Evolutionary conservation across 331 rosid genomes (phyloP).

Genomic region (Malus hybrid): DNA sequence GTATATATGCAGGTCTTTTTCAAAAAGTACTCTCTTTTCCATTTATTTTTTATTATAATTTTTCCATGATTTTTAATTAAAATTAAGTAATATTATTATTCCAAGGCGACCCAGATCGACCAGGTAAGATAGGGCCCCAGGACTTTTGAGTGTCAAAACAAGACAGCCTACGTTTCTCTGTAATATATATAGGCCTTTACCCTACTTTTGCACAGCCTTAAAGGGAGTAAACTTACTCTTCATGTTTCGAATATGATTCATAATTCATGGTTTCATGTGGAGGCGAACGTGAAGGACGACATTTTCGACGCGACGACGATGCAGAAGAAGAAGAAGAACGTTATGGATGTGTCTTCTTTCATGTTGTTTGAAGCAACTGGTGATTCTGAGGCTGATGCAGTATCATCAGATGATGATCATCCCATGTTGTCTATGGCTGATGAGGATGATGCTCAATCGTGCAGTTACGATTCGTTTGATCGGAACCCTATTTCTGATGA

Average conservation of each 20-base stretch:
- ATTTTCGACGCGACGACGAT: slow-evolving; percentile 11
- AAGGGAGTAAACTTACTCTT: neutral
- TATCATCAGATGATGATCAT: neutral
- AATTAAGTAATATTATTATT: neutral
- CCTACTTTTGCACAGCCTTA: neutral
- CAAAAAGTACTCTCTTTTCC: neutral
- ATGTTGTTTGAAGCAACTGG: slow-evolving; percentile 59
- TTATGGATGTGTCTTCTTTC: slow-evolving; percentile 35
- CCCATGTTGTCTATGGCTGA: neutral
- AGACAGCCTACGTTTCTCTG: neutral
- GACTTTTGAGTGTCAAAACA: slow-evolving; percentile 7
- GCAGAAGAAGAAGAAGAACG: neutral
- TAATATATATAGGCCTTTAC: neutral
- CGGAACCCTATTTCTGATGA: neutral
- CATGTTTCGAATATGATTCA: neutral
- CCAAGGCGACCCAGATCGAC: neutral
- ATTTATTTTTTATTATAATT: neutral
- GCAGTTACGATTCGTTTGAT: slow-evolving; percentile 23
- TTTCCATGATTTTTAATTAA: neutral
- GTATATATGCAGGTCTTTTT: neutral
- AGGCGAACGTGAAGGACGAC: neutral
- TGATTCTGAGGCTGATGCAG: slow-evolving; percentile 38
- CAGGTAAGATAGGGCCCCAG: neutral
- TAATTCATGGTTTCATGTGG: neutral
- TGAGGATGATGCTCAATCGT: slow-evolving; percentile 32